Evolutionary conservation across 805 yeast species (phyloP).

Genomic region (Starmerella potacharoeniae): DNA sequence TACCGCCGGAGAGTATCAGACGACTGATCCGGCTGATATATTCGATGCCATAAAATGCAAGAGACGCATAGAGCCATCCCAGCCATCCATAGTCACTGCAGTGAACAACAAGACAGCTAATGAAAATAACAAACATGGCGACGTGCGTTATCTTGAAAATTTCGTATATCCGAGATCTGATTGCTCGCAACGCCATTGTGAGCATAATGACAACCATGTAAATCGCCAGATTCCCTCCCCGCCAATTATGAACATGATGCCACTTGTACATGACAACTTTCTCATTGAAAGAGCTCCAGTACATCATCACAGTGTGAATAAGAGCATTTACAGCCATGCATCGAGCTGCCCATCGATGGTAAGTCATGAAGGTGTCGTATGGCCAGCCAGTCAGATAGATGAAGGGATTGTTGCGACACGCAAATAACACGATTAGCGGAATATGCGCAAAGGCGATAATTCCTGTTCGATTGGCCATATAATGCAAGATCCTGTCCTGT

Average conservation of each 20-base stretch:
- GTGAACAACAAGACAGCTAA: conserved; percentile 39
- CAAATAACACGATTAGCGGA: conserved; percentile 48
- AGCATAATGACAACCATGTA: conserved; percentile 32
- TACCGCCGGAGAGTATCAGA: conserved; percentile 44
- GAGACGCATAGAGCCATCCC: conserved; percentile 42
- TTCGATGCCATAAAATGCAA: conserved; percentile 60
- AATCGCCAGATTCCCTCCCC: conserved; percentile 38
- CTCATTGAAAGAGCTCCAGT: conserved; percentile 23
- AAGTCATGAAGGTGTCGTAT: conserved; percentile 46
- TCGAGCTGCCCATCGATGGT: conserved; percentile 50
- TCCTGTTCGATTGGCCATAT: conserved; percentile 37
- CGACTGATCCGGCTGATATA: conserved; percentile 45
- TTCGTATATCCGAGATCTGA: conserved; percentile 49
- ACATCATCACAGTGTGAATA: conserved; percentile 34
- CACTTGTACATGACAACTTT: conserved; percentile 24
- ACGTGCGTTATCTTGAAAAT: conserved; percentile 42
- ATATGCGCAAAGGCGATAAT: conserved; percentile 35
- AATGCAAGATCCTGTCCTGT: conserved; percentile 30
- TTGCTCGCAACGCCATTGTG: conserved; percentile 38
- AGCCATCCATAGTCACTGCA: conserved; percentile 49
- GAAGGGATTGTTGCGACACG: conserved; percentile 62
- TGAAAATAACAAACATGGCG: conserved; percentile 15
- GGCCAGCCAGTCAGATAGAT: conserved; percentile 51
- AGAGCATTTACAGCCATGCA: conserved; percentile 34
- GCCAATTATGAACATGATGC: conserved; percentile 27